Percentiles rank a stretch among this genome's conserved stretches.
phyloP scores from a whole-genome alignment of 2,329 filamentous ascomycete genomes.

The Arthrobotrys pseudoclavata region DNA sequence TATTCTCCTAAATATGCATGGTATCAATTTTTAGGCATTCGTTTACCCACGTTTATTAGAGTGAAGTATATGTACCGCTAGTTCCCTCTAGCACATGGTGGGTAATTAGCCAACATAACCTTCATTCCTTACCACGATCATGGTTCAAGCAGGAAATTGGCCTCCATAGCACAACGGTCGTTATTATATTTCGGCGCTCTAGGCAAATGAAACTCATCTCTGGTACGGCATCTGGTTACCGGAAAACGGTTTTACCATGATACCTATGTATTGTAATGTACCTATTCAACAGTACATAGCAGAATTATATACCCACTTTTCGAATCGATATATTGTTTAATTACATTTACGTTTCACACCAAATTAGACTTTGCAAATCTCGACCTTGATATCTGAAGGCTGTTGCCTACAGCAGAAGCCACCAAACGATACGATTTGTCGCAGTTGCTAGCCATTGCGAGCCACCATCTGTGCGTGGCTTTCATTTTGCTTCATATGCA shows the following conservation, averaged over 20 bases:
- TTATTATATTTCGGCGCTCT: slow-evolving; percentile 58
- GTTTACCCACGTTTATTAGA: slow-evolving; percentile 59
- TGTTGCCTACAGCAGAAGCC: slow-evolving; percentile 54
- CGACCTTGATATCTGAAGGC: slow-evolving; percentile 46
- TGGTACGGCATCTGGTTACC: slow-evolving; percentile 50
- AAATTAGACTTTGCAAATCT: slow-evolving; percentile 58
- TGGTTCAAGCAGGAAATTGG: slow-evolving; percentile 59
- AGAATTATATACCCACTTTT: slow-evolving; percentile 19
- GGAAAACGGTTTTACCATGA: slow-evolving; percentile 44
- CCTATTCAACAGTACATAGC: neutral
- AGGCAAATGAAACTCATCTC: slow-evolving; percentile 61
- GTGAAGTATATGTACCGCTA: slow-evolving; percentile 36
- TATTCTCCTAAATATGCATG: slow-evolving; percentile 58
- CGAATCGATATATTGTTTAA: slow-evolving; percentile 31
- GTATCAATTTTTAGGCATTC: slow-evolving; percentile 47
- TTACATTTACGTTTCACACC: slow-evolving; percentile 57
- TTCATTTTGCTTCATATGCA: slow-evolving; percentile 43
- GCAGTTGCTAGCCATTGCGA: slow-evolving; percentile 48
- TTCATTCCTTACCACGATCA: slow-evolving; percentile 58
- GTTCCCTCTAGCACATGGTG: slow-evolving; percentile 23
- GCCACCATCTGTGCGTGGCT: slow-evolving; percentile 46
- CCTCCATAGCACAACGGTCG: slow-evolving; percentile 42
- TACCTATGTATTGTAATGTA: no score
- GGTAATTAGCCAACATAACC: slow-evolving; percentile 56
- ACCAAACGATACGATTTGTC: slow-evolving; percentile 53